A percentile compares a stretch with the other conserved stretches of the same genome.
These are phyloP conservation scores for Nannizziopsis barbatae DNA, from an alignment of 2,329 filamentous ascomycete species.

Conservation along the genomic window DNA sequence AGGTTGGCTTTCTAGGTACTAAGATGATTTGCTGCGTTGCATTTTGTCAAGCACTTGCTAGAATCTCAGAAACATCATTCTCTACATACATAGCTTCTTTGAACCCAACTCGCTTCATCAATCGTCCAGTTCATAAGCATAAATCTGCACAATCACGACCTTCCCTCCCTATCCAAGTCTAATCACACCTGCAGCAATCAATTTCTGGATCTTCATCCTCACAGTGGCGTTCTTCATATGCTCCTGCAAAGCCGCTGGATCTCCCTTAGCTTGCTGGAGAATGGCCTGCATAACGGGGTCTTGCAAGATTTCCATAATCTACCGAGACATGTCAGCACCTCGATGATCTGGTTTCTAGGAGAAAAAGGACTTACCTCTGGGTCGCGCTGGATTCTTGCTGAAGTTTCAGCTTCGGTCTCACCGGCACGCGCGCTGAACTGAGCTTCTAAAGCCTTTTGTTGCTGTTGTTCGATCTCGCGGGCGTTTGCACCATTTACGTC, in stretches of 20 bases:
- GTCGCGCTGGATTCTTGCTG: conserved; percentile 78
- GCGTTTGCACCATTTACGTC: conserved; percentile 72
- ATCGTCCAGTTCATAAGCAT: neutral
- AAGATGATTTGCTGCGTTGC: too few species aligned
- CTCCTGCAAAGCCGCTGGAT: conserved; percentile 85
- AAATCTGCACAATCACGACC: neutral
- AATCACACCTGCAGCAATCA: conserved; percentile 87
- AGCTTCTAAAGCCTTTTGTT: conserved; percentile 79
- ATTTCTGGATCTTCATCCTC: conserved; percentile 80
- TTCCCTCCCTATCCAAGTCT: conserved; percentile 52
- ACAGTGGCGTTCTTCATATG: conserved; percentile 92
- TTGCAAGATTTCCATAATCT: conserved; percentile 80
- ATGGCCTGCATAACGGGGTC: conserved; percentile 98
- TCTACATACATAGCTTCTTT: too few species aligned
- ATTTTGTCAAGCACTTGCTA: too few species aligned
- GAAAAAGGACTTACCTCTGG: conserved; percentile 58
- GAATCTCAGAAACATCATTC: too few species aligned
- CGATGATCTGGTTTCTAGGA: conserved; percentile 17
- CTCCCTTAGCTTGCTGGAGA: conserved; percentile 86
- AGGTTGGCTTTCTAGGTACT: too few species aligned
- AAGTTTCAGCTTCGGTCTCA: conserved; percentile 91
- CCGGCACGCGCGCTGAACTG: conserved; percentile 88
- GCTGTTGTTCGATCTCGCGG: conserved; percentile 85
- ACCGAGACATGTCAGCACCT: conserved; percentile 6
- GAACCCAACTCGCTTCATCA: too few species aligned